These are phyloP conservation scores for Rhizopogon rudus DNA, from an alignment of 768 basidiomycete species.

Conservation along the genomic window DNA sequence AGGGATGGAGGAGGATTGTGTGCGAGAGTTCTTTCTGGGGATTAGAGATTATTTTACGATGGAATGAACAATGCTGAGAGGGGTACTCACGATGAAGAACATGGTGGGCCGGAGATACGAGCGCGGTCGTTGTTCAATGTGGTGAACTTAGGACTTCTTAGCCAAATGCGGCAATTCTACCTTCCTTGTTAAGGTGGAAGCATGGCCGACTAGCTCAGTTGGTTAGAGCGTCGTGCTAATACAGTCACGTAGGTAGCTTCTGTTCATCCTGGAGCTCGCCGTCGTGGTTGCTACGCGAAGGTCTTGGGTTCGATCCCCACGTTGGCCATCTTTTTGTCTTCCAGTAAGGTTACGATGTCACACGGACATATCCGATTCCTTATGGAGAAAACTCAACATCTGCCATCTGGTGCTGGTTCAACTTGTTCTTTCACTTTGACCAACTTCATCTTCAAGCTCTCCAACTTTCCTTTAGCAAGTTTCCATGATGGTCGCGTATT, in stretches of 20 bases:
- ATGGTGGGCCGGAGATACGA: slow-evolving; percentile 25
- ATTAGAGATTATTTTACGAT: not conserved
- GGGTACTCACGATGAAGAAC: slow-evolving; percentile 66
- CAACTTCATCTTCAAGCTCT: not conserved
- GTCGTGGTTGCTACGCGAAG: slow-evolving; percentile 39
- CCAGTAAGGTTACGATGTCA: no score
- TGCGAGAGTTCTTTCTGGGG: slow-evolving; percentile 93
- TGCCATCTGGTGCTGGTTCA: slow-evolving; percentile 9
- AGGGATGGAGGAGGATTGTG: slow-evolving; percentile 94
- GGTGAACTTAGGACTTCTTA: no score
- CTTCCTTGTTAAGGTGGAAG: no score
- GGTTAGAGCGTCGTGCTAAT: slow-evolving; percentile 90
- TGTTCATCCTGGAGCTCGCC: no score
- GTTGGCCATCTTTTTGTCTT: slow-evolving; percentile 40
- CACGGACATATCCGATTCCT: no score
- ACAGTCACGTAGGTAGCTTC: not conserved
- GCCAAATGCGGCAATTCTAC: no score
- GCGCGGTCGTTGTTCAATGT: not conserved
- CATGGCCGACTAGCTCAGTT: slow-evolving; percentile 85
- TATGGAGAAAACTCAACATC: no score
- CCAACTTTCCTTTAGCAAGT: not conserved
- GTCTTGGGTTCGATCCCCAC: slow-evolving; percentile 70
- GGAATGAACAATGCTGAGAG: not conserved
- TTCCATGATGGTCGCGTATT: slow-evolving; percentile 43
- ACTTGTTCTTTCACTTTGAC: slow-evolving; percentile 4